A percentile compares a stretch with the other conserved stretches of the same genome.
phyloP scores from a whole-genome alignment of 2,329 filamentous ascomycete species.

The Didymosphaeria variabile region DNA sequence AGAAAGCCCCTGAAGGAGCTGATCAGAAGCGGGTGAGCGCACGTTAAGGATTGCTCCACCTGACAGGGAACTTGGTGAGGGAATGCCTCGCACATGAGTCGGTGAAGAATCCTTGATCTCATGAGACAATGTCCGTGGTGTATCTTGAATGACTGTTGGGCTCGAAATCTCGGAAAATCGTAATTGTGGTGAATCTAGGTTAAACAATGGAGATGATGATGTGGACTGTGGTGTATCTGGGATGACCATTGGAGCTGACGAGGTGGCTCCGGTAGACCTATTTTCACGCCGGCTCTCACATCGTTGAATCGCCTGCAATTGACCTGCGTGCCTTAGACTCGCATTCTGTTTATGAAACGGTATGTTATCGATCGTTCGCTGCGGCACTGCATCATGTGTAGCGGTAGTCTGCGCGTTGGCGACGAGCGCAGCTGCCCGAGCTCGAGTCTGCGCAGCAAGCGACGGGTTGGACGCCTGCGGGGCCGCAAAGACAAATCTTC shows the following conservation, averaged over 20 bases:
- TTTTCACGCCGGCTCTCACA: not conserved
- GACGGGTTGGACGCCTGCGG: not conserved
- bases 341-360: not conserved
- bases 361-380: too few species aligned
- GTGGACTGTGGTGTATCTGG: not conserved
- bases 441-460: not conserved
- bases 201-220: not conserved
- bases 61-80: not conserved
- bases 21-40: not conserved
- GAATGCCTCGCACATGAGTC: not conserved
- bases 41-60: not conserved
- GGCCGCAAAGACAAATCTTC: not conserved
- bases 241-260: not conserved
- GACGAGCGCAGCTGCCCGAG: not conserved
- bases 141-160: not conserved
- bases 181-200: not conserved
- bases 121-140: not conserved
- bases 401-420: not conserved
- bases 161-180: not conserved
- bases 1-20: not conserved
- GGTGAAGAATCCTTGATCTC: not conserved
- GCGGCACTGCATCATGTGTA: not conserved
- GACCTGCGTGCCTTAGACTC: not conserved
- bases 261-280: not conserved
- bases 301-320: not conserved